phyloP scores from a whole-genome alignment of 495 filamentous ascomycete species.

The Parmelia sp. region DNA sequence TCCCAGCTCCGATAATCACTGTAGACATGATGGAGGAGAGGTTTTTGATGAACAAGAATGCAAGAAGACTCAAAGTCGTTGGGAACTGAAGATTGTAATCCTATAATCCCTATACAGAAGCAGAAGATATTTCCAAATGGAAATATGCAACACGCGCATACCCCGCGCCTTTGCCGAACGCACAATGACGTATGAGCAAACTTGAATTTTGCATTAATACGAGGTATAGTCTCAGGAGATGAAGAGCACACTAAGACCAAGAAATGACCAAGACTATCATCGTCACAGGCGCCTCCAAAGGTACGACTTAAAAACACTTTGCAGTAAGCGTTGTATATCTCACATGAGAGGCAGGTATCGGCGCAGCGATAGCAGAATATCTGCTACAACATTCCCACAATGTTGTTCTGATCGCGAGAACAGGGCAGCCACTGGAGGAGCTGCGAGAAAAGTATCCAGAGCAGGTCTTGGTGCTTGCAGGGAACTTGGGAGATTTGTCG shows the following conservation, averaged over 20 bases:
- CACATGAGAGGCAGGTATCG: slow-evolving; percentile 58
- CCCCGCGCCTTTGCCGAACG: slow-evolving; percentile 12
- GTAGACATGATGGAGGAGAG: slow-evolving; percentile 39
- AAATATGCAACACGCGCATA: slow-evolving; percentile 6
- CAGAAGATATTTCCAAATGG: neutral
- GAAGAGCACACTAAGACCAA: neutral
- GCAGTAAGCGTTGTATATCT: neutral
- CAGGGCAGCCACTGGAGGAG: slow-evolving; percentile 54
- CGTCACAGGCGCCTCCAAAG: slow-evolving; percentile 57
- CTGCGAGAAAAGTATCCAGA: slow-evolving; percentile 58
- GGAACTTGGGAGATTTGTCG: slow-evolving; percentile 65
- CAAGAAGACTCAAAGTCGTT: neutral
- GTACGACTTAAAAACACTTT: slow-evolving; percentile 28
- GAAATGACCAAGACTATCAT: slow-evolving; percentile 49
- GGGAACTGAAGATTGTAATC: neutral
- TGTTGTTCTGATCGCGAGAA: slow-evolving; percentile 71
- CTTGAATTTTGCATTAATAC: neutral
- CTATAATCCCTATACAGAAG: neutral
- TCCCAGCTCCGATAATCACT: slow-evolving; percentile 71
- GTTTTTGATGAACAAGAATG: neutral
- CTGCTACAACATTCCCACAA: slow-evolving; percentile 62
- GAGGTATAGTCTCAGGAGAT: neutral
- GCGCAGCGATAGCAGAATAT: slow-evolving; percentile 66
- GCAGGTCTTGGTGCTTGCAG: slow-evolving; percentile 64
- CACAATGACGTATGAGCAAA: neutral